A percentile compares a stretch with the other conserved stretches of the same genome.
phyloP scores from a whole-genome alignment of 1,139 yeast species.

The Hemisphaericaspora subhashii region DNA sequence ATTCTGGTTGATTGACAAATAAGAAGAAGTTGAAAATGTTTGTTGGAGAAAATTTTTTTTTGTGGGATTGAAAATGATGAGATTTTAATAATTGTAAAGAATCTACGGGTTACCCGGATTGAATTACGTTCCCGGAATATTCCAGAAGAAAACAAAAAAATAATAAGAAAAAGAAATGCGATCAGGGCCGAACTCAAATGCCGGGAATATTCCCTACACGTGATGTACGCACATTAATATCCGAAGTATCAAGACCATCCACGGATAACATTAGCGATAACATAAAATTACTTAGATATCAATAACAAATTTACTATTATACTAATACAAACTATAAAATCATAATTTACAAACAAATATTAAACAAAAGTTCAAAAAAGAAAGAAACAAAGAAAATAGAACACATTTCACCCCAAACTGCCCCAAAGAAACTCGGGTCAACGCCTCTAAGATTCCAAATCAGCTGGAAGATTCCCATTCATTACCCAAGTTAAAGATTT shows the following conservation, averaged over 20 bases:
- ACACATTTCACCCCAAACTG: not conserved
- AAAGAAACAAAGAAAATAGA: not conserved
- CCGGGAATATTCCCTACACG: no score
- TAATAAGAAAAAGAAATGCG: not conserved
- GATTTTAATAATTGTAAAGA: conserved; percentile 4
- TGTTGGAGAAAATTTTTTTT: conserved; percentile 9
- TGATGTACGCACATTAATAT: no score
- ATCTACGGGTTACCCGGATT: conserved; percentile 26
- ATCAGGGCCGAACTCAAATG: no score
- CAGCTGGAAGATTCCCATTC: conserved; percentile 49
- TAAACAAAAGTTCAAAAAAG: conserved; percentile 1
- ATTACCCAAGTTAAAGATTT: conserved; percentile 50
- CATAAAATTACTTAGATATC: no score
- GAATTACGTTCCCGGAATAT: conserved; percentile 11
- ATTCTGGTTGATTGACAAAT: not conserved
- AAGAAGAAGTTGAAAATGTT: conserved; percentile 12
- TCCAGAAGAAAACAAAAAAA: conserved; percentile 13
- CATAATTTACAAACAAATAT: not conserved
- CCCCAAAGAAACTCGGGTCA: no score
- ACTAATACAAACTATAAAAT: not conserved
- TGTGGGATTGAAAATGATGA: conserved; percentile 8
- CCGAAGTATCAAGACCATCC: no score
- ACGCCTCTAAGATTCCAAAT: conserved; percentile 24
- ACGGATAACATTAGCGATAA: no score
- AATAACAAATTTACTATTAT: not conserved